A percentile compares a stretch with the other conserved stretches of the same genome.
Evolutionary conservation across 345 rosid species (phyloP).

Genomic region (Hirschfeldia incana): DNA sequence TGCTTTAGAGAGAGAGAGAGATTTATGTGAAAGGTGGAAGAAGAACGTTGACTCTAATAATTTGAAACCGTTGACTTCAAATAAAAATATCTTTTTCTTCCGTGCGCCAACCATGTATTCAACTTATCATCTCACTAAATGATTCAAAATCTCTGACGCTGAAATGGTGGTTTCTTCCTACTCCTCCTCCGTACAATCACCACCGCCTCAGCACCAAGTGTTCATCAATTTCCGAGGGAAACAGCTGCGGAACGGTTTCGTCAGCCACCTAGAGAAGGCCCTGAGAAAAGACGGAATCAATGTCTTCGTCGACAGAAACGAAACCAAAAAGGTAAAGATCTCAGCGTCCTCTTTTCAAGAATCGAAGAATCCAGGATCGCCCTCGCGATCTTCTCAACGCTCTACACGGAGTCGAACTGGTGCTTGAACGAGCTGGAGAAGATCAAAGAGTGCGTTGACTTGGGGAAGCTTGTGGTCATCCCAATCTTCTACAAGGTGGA

Average conservation of each 20-base stretch:
- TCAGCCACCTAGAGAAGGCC: slow-evolving; percentile 18
- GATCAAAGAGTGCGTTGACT: slow-evolving; percentile 9
- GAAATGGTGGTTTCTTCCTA: neutral
- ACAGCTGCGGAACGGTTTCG: neutral
- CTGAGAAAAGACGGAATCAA: neutral
- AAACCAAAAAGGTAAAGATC: neutral
- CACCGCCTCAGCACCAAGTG: neutral
- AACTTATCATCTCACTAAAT: neutral
- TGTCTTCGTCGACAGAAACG: neutral
- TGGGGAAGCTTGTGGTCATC: neutral
- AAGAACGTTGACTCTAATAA: neutral
- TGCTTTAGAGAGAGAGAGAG: neutral
- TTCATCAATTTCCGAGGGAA: slow-evolving; percentile 23
- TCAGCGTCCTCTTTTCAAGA: neutral
- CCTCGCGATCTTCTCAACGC: slow-evolving; percentile 1
- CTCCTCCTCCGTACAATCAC: neutral
- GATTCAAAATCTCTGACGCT: neutral
- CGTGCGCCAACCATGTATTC: neutral
- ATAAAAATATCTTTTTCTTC: neutral
- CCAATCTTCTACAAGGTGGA: slow-evolving; percentile 21
- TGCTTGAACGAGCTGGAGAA: slow-evolving; percentile 23
- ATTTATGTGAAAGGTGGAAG: neutral
- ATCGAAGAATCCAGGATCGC: slow-evolving; percentile 7
- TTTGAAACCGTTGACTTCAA: neutral
- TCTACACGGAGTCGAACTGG: neutral